Evolutionary conservation across 2,329 filamentous ascomycete species (phyloP), one percentile per base, ranked within the genome.

Genomic region (Paracorniculantispora psalliotae): DNA sequence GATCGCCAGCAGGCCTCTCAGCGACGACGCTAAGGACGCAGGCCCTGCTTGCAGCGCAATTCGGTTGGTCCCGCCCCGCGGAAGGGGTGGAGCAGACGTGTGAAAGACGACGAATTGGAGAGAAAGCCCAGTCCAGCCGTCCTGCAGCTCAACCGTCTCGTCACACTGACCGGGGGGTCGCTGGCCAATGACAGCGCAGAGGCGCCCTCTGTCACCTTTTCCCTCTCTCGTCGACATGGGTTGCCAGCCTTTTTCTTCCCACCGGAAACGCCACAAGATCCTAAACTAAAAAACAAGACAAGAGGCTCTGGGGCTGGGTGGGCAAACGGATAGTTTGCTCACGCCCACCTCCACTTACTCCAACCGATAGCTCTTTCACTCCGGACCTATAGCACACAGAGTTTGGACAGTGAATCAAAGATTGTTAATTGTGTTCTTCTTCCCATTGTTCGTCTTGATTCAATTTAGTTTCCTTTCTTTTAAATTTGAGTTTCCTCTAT

Each of bases 11-110:
- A 60, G 44, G 51, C 50, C 37, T 55, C 46, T 60, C 25, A n/a
- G 23, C 35, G 28, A 35, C 25, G 25, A 55, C 50, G 58, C 58
- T 59, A 53, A 41, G 9, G 12, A 35, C 19, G 41, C 5, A 26
- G 17, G 23, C 15, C 6, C 13, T 47, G 30, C 8, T 23, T 21
- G 30, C 21, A 48, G 47, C 23, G 13, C 25, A 47, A 59, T 60
- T 60, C 59, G 53, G 59, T 60, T 57, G 74, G 74, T 75, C 74
- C 78, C 75, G 74, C 73, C 71, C 73, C 71, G 72, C 75, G 73
- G 69, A 71, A 68, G 71, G 37, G 12, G 21, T 19, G 21, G 23
- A 26, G 23, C 3, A 13, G 3, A 26, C 3, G 17, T n/a, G 15
- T 5, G 21, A 35, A 48, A n/a, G 13, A 43, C 15, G 19, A 33